Evolutionary conservation across 257 asterid species (phyloP), one percentile per base, ranked within the genome.

Genomic region (Solanum piurae): DNA sequence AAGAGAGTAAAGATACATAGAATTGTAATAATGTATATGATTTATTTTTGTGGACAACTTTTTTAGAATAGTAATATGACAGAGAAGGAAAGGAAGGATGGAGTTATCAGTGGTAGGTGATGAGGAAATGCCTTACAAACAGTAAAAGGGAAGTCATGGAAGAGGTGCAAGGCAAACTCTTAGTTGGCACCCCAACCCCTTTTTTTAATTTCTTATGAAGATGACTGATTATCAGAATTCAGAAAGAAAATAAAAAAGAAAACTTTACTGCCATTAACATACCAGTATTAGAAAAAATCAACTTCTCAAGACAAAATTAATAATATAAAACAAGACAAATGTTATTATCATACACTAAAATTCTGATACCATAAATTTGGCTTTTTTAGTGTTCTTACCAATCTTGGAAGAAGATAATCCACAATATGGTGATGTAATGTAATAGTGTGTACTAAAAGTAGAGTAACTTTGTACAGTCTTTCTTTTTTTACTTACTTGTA

Each of bases 71-170:
- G 89, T 83, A 88, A 89, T 29, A 90, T 84, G 92, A 87, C 88
- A 88, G 90, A 92, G 92, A 88, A 90, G 91, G 93, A 87, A 84
- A 89, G 91, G 89, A 83, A 92, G 89, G 89, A 90, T 90, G 94
- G 94, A 92, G 95, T 94, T 92, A 90, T 95, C 97, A 92, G 86
- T 87, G 93, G 92, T 95, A 91, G 98, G 98, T 94, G 91, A 89
- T 92, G 91, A 93, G 92, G 74, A 94, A 94, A 92, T 83, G 92
- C 87, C 94, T 90, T 89, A 46, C 85, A 85, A 91, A 89, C 94
- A 92, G 96, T 94, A 89, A 92, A 89, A 91, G 91, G 84, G 89
- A 94, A 93, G 96, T 93, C 91, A 94, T 87, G 86, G 83, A 85
- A 91, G 87, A 91, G 92, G 88, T 89, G 90, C 88, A 90, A 88